These are phyloP conservation scores for Saccharomycopsis phalli DNA, from an alignment of 1,139 yeast species.

Conservation along the genomic window DNA sequence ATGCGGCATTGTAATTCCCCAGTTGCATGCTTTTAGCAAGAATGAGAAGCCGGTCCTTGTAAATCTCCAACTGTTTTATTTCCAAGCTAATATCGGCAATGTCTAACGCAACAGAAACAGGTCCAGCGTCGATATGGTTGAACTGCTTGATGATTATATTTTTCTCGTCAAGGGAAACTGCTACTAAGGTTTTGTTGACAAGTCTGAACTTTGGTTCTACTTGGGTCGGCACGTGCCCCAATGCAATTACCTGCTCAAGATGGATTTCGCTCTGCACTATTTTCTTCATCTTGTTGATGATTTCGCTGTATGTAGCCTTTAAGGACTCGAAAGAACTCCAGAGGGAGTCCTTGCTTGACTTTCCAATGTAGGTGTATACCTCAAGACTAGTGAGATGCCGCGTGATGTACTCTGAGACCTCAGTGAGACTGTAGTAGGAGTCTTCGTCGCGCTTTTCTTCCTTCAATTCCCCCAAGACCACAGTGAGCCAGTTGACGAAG, in stretches of 20 bases:
- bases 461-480: conserved; percentile 11
- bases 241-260: neutral
- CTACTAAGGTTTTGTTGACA: too few species aligned
- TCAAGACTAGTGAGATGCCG: conserved; percentile 4
- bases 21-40: too few species aligned
- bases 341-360: neutral
- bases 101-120: too few species aligned
- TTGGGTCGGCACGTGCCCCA: too few species aligned
- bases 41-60: too few species aligned
- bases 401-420: conserved; percentile 16
- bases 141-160: too few species aligned
- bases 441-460: conserved; percentile 10
- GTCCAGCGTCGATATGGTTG: too few species aligned
- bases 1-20: too few species aligned
- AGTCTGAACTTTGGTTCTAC: too few species aligned
- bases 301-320: neutral
- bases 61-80: too few species aligned
- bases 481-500: conserved; percentile 16
- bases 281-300: neutral
- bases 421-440: conserved; percentile 8
- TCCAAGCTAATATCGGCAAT: too few species aligned
- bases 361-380: conserved; percentile 3
- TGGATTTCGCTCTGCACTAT: neutral
- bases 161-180: too few species aligned
- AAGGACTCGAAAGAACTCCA: neutral